Base-by-base conservation (phyloP, 1,284 basidiomycete species). In the Apiotrichum gamsii region DNA sequence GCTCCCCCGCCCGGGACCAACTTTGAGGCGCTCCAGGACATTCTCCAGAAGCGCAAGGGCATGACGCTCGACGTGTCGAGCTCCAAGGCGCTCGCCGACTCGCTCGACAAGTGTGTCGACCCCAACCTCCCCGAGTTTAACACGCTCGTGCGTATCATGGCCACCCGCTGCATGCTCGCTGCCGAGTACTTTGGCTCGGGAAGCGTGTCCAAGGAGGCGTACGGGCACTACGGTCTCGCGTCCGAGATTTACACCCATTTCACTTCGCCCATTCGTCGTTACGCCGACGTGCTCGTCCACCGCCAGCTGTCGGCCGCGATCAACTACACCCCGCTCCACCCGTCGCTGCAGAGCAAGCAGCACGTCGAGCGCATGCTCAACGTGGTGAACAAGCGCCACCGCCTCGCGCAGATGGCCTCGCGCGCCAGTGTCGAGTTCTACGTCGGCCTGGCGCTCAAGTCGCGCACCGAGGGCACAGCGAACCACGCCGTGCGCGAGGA, bases 141-240 rank as follows among this genome's bases (percentile, higher is more conserved):
- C 67, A 98, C 91, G 0, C 80, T 98, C 13, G 93, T 98, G 38
- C 83, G 95, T 36, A 97, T 99, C 72, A 97, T 99, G 91, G 93
- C 95, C 2, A 98, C 95, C 2, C 78, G 95, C 16, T 98, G 95
- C 69, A 97, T 99, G 95, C 78, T 97, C 16, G 85, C 91, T 0
- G 95, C 95, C 23, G 95, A 98, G 70, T 98, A 99, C 72, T 97
- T 98, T 74, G 91, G 89, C 66, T 87, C 91, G 1, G 95, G 95
- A 9, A 90, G 87, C 58, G 90, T 97, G 4, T 82, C 85, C 0
- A 82, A 85, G 49, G 91, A 96, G 60, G 85, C 89, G 0, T 99
- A 96, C 67, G 85, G 87, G 2, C 95, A 98, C 72, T 98, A 99
- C 67, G 95, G 95, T 45, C 80, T 99, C 16, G 95, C 95, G 0